Evolutionary conservation across 192 early-diverging fungal species (phyloP).

Genomic region (Allomyces javanicus): DNA sequence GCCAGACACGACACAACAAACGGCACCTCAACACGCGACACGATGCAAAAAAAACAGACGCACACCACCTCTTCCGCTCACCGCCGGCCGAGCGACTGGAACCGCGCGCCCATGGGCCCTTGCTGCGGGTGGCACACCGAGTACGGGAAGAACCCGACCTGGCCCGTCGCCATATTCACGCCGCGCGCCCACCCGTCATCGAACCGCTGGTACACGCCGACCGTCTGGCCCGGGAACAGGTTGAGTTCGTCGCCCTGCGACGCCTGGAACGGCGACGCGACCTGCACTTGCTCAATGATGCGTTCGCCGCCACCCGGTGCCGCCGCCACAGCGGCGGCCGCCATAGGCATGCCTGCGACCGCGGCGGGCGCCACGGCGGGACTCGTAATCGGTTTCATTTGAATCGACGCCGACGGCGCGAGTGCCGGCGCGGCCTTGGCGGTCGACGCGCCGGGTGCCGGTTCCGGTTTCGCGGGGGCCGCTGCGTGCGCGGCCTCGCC

Average conservation of each 20-base stretch:
- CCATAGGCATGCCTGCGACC: not conserved
- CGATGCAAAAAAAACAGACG: no score
- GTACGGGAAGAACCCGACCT: conserved; percentile 9
- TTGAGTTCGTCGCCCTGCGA: conserved; percentile 7
- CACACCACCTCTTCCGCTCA: not conserved
- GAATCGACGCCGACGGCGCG: not conserved
- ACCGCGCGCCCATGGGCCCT: not conserved
- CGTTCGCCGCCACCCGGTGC: not conserved
- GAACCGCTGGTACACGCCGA: conserved; percentile 8
- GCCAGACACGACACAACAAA: not conserved
- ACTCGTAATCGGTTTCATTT: not conserved
- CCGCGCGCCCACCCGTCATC: conserved; percentile 16
- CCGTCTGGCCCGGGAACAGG: conserved; percentile 6
- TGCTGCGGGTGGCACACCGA: not conserved
- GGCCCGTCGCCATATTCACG: conserved; percentile 3
- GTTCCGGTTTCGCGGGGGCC: not conserved
- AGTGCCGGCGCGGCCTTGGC: not conserved
- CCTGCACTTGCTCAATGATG: not conserved
- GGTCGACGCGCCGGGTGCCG: no score
- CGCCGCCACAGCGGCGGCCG: not conserved
- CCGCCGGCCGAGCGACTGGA: not conserved
- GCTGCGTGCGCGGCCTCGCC: not conserved
- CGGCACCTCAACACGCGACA: no score
- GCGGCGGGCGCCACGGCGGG: no score
- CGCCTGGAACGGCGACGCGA: not conserved